Base-by-base conservation (phyloP, 73 alveolate species). In the Symbiodinium natans region DNA sequence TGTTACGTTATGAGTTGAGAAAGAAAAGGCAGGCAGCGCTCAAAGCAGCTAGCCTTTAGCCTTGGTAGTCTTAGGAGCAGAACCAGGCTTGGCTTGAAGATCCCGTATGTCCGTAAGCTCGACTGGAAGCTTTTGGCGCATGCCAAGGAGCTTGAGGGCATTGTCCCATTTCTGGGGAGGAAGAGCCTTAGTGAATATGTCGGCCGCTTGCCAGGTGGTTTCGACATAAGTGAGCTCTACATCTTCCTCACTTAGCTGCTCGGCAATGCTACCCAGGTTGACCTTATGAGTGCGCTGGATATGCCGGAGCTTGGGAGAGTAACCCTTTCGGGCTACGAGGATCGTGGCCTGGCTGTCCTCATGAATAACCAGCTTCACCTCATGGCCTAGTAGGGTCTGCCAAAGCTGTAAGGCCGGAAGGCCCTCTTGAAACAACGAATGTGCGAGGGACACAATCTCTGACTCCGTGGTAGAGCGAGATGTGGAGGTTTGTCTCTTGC, bases 281-380 rank as follows among this genome's bases (percentile, higher is more conserved):
- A 83, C 92, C 46, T 83, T 83, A 38, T 83, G 92, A 3, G 92
- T 83, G n/a, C 92, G 25, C 29, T 41, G 3, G 0, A 83, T 83
- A 19, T 42, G 77, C 41, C 92, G 23, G 36, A 83, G 31, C 43
- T 83, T 83, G 3, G 92, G 92, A 39, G 80, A 43, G 33, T 83
- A 83, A 2, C 92, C 92, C 31, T 83, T 83, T 7, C 77, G 31
- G 1, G 42, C 46, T 1, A 23, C 92, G 8, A 42, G 17, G 77
- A 83, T 83, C 11, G 92, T 83, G 92, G 92, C 92, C 21, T 83
- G 92, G 19, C 46, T 83, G 46, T 83, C 92, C 46, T 83, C 92
- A 29, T 13, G 42, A 2, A 25, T 9, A 11, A 33, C 10, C 34
- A 83, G 92, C 2, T 25, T 42, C 23, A 83, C 77, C 33, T 56